Conservation (phyloP, 2,329 filamentous ascomycete species). For the Calonectria pseudoreteaudii region DNA sequence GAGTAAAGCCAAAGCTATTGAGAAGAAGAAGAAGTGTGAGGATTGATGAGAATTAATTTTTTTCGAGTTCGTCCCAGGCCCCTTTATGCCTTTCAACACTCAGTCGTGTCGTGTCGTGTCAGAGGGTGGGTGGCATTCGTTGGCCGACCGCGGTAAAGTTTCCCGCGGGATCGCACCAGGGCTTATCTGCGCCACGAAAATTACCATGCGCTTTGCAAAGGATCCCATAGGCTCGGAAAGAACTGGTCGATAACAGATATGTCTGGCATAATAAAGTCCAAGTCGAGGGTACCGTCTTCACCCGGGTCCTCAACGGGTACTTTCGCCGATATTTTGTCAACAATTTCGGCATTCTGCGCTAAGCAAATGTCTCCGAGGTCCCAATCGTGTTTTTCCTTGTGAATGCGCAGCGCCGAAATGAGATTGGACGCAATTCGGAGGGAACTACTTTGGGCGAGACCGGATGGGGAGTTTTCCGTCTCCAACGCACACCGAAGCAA, state of each 20-base stretch:
- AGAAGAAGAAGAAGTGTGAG: not conserved
- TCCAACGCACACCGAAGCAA: slow-evolving; percentile 61
- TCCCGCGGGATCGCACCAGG: slow-evolving; percentile 13
- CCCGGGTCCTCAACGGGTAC: slow-evolving; percentile 37
- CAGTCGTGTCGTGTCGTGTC: not conserved
- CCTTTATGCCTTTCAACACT: not conserved
- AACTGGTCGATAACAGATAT: slow-evolving; percentile 49
- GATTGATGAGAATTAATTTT: not conserved
- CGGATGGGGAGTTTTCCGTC: slow-evolving; percentile 50
- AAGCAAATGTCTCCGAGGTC: slow-evolving; percentile 64
- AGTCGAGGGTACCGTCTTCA: slow-evolving; percentile 29
- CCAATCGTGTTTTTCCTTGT: slow-evolving; percentile 56
- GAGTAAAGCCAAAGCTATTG: not conserved
- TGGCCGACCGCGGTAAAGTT: slow-evolving; percentile 13
- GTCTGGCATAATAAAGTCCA: slow-evolving; percentile 47
- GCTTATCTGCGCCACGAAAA: slow-evolving; percentile 3
- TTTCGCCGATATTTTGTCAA: slow-evolving; percentile 56
- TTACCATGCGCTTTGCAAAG: slow-evolving; percentile 50
- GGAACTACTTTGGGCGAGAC: slow-evolving; percentile 52
- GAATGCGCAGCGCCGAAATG: slow-evolving; percentile 51
- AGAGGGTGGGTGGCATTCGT: not conserved
- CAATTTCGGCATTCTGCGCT: slow-evolving; percentile 58
- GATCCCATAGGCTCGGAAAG: slow-evolving; percentile 51
- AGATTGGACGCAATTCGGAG: slow-evolving; percentile 58
- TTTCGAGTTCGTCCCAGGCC: not conserved